phyloP scores from a whole-genome alignment of 116 monocot species.

The Papilionanthe hybrid region DNA sequence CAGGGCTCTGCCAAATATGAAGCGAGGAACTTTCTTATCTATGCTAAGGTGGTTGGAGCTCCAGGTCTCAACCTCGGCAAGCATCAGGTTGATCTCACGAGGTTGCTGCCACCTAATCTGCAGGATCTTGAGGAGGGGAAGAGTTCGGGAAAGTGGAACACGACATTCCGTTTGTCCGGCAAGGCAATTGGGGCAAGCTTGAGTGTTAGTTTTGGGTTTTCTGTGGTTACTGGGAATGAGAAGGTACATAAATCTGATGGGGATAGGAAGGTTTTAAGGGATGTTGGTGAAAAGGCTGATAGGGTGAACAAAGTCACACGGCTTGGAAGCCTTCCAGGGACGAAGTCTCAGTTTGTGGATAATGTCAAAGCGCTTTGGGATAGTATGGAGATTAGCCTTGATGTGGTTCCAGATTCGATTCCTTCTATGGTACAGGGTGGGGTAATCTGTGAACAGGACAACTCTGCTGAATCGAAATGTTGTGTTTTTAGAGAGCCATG shows the following conservation, averaged over 20 bases:
- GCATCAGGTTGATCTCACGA: conserved; percentile 18
- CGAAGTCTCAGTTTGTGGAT: conserved; percentile 4
- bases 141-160: conserved; percentile 21
- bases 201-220: conserved; percentile 18
- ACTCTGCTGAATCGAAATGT: conserved; percentile 10
- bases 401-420: neutral
- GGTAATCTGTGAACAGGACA: neutral
- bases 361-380: conserved; percentile 13
- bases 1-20: conserved; percentile 66
- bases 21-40: conserved; percentile 32
- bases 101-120: conserved; percentile 14
- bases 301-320: neutral
- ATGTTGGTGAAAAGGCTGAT: neutral
- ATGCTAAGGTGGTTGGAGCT: conserved; percentile 3
- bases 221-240: neutral
- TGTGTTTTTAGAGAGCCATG: neutral
- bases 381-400: neutral
- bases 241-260: neutral
- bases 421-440: neutral
- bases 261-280: neutral
- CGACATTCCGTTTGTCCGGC: conserved; percentile 16
- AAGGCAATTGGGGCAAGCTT: conserved; percentile 15
- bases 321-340: conserved; percentile 9
- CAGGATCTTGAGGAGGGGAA: conserved; percentile 16
- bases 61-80: conserved; percentile 20